These are phyloP conservation scores for Saccharum hybrid DNA, from an alignment of 202 grass and related monocot species.

Conservation along the genomic window DNA sequence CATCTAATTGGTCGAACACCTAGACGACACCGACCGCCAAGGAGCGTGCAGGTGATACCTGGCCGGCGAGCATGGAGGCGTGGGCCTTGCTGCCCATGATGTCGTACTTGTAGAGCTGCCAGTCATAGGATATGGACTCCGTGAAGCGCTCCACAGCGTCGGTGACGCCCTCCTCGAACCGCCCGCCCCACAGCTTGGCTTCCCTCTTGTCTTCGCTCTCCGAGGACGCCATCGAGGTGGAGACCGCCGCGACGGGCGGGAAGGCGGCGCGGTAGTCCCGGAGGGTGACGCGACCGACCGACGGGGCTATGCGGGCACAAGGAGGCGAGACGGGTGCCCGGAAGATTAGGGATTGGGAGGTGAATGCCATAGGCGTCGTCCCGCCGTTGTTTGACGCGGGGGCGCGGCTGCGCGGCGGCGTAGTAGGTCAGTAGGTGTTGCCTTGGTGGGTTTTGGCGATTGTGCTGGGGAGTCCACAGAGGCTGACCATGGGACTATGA, in stretches of 20 bases:
- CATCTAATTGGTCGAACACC: slow-evolving; percentile 4
- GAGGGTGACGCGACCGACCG: background rate
- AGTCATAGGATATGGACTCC: slow-evolving; percentile 96
- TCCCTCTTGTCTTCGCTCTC: slow-evolving; percentile 61
- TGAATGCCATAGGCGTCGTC: slow-evolving; percentile 36
- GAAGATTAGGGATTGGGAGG: slow-evolving; percentile 41
- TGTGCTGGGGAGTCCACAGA: background rate
- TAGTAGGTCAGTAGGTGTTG: background rate
- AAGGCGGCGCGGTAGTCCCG: slow-evolving; percentile 21
- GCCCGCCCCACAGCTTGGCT: slow-evolving; percentile 81
- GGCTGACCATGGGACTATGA: too few species aligned
- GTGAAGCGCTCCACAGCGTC: slow-evolving; percentile 88
- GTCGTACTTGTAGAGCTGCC: slow-evolving; percentile 93
- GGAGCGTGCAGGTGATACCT: slow-evolving; percentile 46
- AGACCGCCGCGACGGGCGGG: slow-evolving; percentile 8
- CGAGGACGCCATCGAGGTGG: slow-evolving; percentile 36
- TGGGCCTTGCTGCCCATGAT: slow-evolving; percentile 93
- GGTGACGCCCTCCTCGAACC: slow-evolving; percentile 85
- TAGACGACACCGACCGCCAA: slow-evolving; percentile 9
- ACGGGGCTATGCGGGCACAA: background rate
- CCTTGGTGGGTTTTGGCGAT: background rate
- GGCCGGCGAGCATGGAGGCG: slow-evolving; percentile 80
- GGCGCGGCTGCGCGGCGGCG: background rate
- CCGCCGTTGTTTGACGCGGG: slow-evolving; percentile 10
- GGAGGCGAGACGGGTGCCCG: background rate